Evolutionary conservation across 176 grass and related monocot genomes (phyloP), one percentile per base, ranked within the genome.

Genomic region (Avena insularis): DNA sequence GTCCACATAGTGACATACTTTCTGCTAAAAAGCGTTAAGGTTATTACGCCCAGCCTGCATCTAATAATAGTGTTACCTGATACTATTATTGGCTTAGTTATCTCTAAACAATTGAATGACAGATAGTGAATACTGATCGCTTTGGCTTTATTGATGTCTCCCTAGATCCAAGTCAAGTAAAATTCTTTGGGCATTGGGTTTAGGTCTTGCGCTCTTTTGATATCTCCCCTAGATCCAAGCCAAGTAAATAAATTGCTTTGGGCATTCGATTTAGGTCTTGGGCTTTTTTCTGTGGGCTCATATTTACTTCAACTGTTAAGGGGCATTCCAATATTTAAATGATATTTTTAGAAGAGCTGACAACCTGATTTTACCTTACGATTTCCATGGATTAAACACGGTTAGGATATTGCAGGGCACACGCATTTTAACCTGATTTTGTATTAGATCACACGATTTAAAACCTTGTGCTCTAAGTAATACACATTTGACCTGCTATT

Each of bases 141-240:
- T 56, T 63, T 63, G 6, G 35, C 11, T 56, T 73, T 82, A 21
- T 38, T 87, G 69, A 75, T 65, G 14, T 76, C 20, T 54, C 45
- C 63, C 23, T 49, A 61, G 64, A 80, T 74, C 43, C 31, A 66
- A 87, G 79, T 71, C 60, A 47, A 71, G 51, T 71, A 77, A 82
- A 80, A 71, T 47, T 86, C 64, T 53, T 70, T 51, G 43, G 38
- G 11, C 43, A 46, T 86, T 53, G 70, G 12, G 17, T 17, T 48
- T 87, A 83, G 25, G 23, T 27, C 82, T n/a, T 69, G 2, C 47
- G 40, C 6, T 43, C 7, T 43, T 43, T 29, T 29, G 29, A 29
- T 29, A 29, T 29, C 29, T 29, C 29, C 29, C 29, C 29, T 29
- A 29, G 29, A 29, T 29, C 29, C 29, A 29, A 29, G 29, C 29